A percentile compares a stretch with the other conserved stretches of the same genome.
Conservation (phyloP, 2,329 filamentous ascomycete species). For the Zasmidium angulare region DNA sequence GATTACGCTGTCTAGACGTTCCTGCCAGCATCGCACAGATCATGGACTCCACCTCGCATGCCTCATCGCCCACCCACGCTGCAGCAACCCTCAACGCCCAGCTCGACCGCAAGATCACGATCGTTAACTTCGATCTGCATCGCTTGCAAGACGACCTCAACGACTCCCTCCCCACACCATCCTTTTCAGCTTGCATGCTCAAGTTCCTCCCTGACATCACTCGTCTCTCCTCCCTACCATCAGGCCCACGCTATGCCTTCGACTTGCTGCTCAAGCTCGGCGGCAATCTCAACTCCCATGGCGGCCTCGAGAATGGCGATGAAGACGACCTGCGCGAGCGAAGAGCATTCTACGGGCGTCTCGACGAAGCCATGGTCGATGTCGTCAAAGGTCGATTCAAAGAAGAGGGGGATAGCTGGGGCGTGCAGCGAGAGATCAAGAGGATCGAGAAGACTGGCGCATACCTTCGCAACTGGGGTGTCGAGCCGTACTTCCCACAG, state of each 20-base stretch:
- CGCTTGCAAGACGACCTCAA: slow-evolving; percentile 57
- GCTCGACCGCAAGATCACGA: slow-evolving; percentile 58
- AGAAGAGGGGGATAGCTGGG: slow-evolving; percentile 53
- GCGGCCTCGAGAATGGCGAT: slow-evolving; percentile 51
- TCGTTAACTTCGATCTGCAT: slow-evolving; percentile 58
- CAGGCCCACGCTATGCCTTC: slow-evolving; percentile 51
- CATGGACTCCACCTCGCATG: slow-evolving; percentile 50
- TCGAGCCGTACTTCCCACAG: slow-evolving; percentile 55
- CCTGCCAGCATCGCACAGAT: slow-evolving; percentile 53
- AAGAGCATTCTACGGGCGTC: slow-evolving; percentile 49
- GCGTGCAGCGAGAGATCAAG: slow-evolving; percentile 54
- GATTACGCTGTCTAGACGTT: slow-evolving; percentile 42
- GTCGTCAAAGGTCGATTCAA: slow-evolving; percentile 51
- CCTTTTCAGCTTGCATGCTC: slow-evolving; percentile 55
- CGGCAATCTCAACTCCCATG: slow-evolving; percentile 57
- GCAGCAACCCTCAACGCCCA: slow-evolving; percentile 55
- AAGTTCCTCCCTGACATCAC: slow-evolving; percentile 56
- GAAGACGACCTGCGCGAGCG: slow-evolving; percentile 49
- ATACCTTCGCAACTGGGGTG: slow-evolving; percentile 52
- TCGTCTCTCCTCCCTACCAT: slow-evolving; percentile 49
- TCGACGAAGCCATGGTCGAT: slow-evolving; percentile 54
- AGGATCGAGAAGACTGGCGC: slow-evolving; percentile 56
- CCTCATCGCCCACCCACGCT: slow-evolving; percentile 42
- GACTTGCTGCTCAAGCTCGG: slow-evolving; percentile 56
- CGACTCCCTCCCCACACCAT: slow-evolving; percentile 53